Evolutionary conservation across 192 early-diverging fungal species (phyloP), one percentile per base, ranked within the genome.

Genomic region (Backusella westeae): DNA sequence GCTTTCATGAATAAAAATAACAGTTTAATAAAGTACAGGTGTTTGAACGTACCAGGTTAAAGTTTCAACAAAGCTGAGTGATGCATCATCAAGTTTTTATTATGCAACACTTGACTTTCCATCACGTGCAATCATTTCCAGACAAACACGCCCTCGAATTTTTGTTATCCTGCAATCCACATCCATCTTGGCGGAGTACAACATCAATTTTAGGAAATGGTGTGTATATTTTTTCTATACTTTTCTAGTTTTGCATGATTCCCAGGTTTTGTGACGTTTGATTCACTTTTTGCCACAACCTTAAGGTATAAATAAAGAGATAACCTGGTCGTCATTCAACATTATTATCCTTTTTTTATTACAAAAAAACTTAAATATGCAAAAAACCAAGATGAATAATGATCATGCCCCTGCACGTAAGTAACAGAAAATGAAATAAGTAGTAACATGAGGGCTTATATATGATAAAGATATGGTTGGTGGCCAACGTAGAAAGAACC

Each of bases 221-320:
- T 63, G 56, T 23, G 26, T 63, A 26, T 63, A n/a, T 21, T 56
- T 21, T 56, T 21, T 56, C 8, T 56, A 9, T n/a, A 21, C n/a
- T 59, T 59, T 26, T 63, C 10, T 63, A 12, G 56, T 29, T 63
- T 63, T 63, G 56, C 56, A 63, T 63, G 26, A 63, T 63, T 63
- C 56, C 56, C 56, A 63, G 56, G 56, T 63, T 63, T 63, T 63
- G 56, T 63, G 56, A 63, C 56, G 56, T 63, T 63, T 63, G 56
- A 26, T 63, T 63, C 56, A 63, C 56, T 63, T 63, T 32, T 63
- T 63, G 56, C 56, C 56, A 29, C 56, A 63, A 63, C 56, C 26
- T 63, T 29, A 63, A 63, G 56, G 4, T 63, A 63, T 63, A 63
- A 63, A 63, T 63, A 63, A n/a, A n/a, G 56, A 32, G 56, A 26